Conservation (phyloP, 371 early-diverging fungal species). For the Amoeboradix gromovi region DNA sequence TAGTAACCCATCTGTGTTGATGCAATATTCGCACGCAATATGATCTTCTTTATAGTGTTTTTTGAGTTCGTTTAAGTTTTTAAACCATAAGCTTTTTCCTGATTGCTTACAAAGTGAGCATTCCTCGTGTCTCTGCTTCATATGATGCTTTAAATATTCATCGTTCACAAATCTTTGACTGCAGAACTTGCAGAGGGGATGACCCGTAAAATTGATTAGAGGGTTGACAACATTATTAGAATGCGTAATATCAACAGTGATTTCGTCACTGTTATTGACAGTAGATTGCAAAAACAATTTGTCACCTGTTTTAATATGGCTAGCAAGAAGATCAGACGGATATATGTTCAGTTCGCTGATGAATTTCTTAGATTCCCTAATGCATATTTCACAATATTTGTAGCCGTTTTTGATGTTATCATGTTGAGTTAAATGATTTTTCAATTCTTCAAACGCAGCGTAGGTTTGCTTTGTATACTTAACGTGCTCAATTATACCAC, state of each 20-base stretch:
- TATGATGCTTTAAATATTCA: neutral
- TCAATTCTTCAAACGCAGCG: neutral
- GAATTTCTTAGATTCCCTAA: neutral
- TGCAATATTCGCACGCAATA: neutral
- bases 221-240: neutral
- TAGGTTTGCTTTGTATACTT: neutral
- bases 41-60: neutral
- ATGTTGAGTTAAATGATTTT: neutral
- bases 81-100: neutral
- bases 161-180: neutral
- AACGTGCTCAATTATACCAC: neutral
- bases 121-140: neutral
- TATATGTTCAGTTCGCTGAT: neutral
- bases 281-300: neutral
- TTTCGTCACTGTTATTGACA: neutral
- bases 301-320: neutral
- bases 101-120: neutral
- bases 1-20: neutral
- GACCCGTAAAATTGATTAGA: neutral
- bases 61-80: neutral
- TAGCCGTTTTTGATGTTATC: neutral
- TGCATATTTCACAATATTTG: neutral
- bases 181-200: neutral
- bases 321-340: neutral
- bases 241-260: neutral